Evolutionary conservation across 495 filamentous ascomycete genomes (phyloP).

Genomic region (Talaromyces liani): DNA sequence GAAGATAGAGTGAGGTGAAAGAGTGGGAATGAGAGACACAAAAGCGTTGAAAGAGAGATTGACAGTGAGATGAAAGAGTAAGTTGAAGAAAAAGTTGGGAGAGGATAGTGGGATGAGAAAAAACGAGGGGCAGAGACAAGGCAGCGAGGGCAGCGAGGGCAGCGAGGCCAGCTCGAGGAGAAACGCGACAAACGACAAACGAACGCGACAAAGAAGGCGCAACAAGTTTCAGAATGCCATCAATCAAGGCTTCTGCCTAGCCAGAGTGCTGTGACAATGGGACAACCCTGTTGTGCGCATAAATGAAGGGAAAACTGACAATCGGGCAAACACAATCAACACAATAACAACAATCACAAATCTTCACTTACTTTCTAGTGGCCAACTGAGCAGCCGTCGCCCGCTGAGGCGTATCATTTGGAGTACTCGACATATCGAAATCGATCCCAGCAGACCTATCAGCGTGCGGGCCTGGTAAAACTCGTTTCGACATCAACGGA

Average conservation of each 20-base stretch:
- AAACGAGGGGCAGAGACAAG: not conserved
- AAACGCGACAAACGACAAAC: slow-evolving; percentile 2
- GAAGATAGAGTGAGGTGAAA: not conserved
- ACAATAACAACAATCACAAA: slow-evolving; percentile 9
- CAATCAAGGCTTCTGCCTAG: slow-evolving; percentile 3
- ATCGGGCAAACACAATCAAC: slow-evolving; percentile 2
- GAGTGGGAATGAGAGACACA: not conserved
- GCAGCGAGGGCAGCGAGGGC: not conserved
- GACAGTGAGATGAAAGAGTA: not conserved
- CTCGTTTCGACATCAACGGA: slow-evolving; percentile 8
- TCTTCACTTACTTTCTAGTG: slow-evolving; percentile 42
- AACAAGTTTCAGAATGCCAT: not conserved
- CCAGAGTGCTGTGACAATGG: not conserved
- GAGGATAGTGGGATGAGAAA: slow-evolving; percentile 1
- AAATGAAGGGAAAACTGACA: not conserved
- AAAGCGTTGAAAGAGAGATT: not conserved
- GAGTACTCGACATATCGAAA: slow-evolving; percentile 35
- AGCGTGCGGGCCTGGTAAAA: slow-evolving; percentile 9
- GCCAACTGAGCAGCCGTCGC: slow-evolving; percentile 47
- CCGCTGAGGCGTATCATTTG: slow-evolving; percentile 39
- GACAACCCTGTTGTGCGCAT: not conserved
- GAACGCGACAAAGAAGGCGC: not conserved
- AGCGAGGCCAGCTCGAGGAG: not conserved
- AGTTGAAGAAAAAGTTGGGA: not conserved
- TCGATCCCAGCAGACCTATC: slow-evolving; percentile 11